phyloP scores from a whole-genome alignment of 805 yeast genomes.

The Metschnikowia bowlesiae region DNA sequence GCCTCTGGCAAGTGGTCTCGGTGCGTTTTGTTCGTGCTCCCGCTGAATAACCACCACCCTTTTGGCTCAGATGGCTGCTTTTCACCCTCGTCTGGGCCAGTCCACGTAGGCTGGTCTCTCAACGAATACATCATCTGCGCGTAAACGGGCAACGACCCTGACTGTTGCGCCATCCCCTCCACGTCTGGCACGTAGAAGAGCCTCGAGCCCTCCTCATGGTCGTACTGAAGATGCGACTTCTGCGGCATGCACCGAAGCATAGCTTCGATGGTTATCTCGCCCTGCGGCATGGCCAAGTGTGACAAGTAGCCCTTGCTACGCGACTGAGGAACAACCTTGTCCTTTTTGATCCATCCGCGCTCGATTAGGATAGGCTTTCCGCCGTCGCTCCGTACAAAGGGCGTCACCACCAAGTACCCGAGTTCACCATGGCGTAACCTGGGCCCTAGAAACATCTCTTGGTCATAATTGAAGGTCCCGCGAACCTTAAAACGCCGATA shows the following conservation, averaged over 20 bases:
- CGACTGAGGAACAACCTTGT: slow-evolving; percentile 50
- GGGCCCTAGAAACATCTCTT: slow-evolving; percentile 92
- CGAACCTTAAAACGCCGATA: slow-evolving; percentile 71
- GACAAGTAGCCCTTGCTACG: slow-evolving; percentile 49
- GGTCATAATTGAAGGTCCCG: slow-evolving; percentile 77
- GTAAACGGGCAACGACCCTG: slow-evolving; percentile 68
- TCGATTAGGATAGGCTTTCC: slow-evolving; percentile 77
- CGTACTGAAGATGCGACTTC: slow-evolving; percentile 62
- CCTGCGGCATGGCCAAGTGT: slow-evolving; percentile 69
- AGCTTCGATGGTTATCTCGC: slow-evolving; percentile 68
- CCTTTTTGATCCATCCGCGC: slow-evolving; percentile 88
- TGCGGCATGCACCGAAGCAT: slow-evolving; percentile 65
- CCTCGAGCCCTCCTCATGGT: slow-evolving; percentile 60
- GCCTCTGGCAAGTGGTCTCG: slow-evolving; percentile 19
- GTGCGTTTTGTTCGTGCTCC: slow-evolving; percentile 3
- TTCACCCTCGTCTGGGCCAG: slow-evolving; percentile 11
- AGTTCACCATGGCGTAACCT: slow-evolving; percentile 59
- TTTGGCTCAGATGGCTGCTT: background rate
- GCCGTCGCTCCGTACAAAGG: slow-evolving; percentile 69
- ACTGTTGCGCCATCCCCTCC: slow-evolving; percentile 67
- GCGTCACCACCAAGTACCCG: slow-evolving; percentile 80
- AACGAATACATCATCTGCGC: slow-evolving; percentile 69
- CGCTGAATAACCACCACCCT: slow-evolving; percentile 12
- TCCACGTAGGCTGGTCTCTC: slow-evolving; percentile 58
- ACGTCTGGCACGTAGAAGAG: slow-evolving; percentile 79